Conservation (phyloP, 257 asterid genomes). For the Jacaranda mimosifolia region DNA sequence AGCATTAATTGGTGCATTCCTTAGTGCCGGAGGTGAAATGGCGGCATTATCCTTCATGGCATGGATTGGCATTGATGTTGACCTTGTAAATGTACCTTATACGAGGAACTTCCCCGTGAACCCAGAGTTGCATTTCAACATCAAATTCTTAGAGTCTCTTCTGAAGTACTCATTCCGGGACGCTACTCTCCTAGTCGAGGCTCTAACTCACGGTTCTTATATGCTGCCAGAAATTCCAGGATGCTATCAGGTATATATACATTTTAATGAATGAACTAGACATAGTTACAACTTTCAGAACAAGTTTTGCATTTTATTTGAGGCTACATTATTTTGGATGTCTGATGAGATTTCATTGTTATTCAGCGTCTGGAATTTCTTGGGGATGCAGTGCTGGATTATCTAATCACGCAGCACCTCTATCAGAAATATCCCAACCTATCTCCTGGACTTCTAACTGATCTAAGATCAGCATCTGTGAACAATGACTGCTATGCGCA, state of each 20-base stretch:
- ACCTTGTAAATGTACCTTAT: constrained; percentile 52
- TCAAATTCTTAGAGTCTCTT: constrained; percentile 55
- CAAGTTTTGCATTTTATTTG: neutral
- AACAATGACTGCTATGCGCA: constrained; percentile 81
- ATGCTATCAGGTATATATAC: constrained; percentile 77
- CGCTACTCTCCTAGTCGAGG: constrained; percentile 80
- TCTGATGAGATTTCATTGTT: constrained; percentile 15
- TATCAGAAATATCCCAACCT: constrained; percentile 60
- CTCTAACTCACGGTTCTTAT: constrained; percentile 90
- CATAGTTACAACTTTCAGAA: neutral
- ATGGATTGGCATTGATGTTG: constrained; percentile 72
- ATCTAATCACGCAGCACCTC: constrained; percentile 65
- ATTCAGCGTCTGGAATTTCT: constrained; percentile 84
- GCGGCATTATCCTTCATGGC: constrained; percentile 76
- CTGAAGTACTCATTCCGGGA: constrained; percentile 65
- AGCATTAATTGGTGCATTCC: constrained; percentile 92
- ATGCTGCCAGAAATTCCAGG: constrained; percentile 86
- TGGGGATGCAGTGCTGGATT: constrained; percentile 90
- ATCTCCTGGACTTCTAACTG: constrained; percentile 80
- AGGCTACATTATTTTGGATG: neutral
- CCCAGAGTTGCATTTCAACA: constrained; percentile 60
- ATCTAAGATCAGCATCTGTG: constrained; percentile 89
- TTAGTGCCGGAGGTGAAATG: constrained; percentile 68
- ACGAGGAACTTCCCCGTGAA: constrained; percentile 47
- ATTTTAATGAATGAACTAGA: neutral